These are phyloP conservation scores for Caryopteris hybrid DNA, from an alignment of 305 asterid species.

Conservation along the genomic window DNA sequence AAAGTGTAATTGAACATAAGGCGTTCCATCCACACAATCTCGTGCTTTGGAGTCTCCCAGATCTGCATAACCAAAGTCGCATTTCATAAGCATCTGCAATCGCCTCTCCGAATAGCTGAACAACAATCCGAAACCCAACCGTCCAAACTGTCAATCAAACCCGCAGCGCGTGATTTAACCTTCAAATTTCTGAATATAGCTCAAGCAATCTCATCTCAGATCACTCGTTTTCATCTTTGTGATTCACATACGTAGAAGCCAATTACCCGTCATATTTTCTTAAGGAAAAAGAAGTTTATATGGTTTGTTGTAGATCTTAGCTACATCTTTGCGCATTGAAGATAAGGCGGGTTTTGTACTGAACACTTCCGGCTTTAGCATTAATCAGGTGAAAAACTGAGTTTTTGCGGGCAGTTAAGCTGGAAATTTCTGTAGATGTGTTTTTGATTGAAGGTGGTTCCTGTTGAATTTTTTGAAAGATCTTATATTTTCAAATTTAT, in stretches of 20 bases:
- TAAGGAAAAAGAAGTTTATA: not conserved
- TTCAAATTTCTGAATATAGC: not conserved
- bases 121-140: slow-evolving; percentile 19
- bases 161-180: slow-evolving; percentile 9
- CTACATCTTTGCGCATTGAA: slow-evolving; percentile 12
- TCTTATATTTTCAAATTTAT: slow-evolving; percentile 9
- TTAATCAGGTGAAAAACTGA: not conserved
- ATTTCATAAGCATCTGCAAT: not conserved
- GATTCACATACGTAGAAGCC: slow-evolving; percentile 13
- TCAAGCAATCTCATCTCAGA: slow-evolving; percentile 13
- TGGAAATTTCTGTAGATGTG: slow-evolving; percentile 1
- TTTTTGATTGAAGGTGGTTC: slow-evolving; percentile 10
- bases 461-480: not conserved
- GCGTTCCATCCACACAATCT: not conserved
- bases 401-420: not conserved
- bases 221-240: slow-evolving; percentile 6
- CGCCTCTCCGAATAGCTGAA: not conserved
- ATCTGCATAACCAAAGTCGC: slow-evolving; percentile 19
- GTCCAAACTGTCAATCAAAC: slow-evolving; percentile 31
- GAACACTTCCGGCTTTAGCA: not conserved
- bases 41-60: not conserved
- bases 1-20: not conserved
- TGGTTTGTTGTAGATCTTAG: slow-evolving; percentile 14
- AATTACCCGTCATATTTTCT: not conserved
- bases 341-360: slow-evolving; percentile 1